Base-by-base conservation (phyloP, 495 filamentous ascomycete genomes). In the Tetracladium setigerum region DNA sequence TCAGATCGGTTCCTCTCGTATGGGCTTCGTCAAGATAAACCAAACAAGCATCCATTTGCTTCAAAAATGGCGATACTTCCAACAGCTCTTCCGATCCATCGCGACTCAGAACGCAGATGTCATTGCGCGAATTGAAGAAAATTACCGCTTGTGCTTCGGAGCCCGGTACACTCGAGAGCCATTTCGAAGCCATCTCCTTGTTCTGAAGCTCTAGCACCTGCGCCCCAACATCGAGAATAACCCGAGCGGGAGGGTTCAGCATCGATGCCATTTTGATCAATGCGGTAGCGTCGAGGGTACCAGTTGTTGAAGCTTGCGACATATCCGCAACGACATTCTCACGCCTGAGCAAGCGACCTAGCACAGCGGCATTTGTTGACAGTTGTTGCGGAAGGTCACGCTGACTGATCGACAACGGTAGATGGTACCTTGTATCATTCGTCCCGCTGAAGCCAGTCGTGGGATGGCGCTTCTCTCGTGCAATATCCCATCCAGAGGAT, bases 11-110 rank as follows among this genome's bases (percentile, higher is more conserved):
- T 0, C 87, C 87, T 53, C 87, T 63, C 0, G 87, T 89, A 52
- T 92, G 87, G 0, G 76, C 76, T 51, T 92, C 78, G 40, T 89
- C 86, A 1, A 90, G 67, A 55, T 82, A 90, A 0, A 90, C 76
- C 0, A 86, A 63, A 52, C 84, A 90, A 0, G 60, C 50, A 10
- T 76, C 78, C 22, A 87, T 66, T 10, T 82, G 73, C 8, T 72
- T 64, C 0, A 67, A 55, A 56, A 77, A 90, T 0, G 83, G 70
- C 0, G 87, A 89, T 0, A 64, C 65, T 6, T 73, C 65, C 4
- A 89, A 64, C 0, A 63, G 61, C 44, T 83, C 75, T 0, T 66
- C 55, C 0, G 46, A 62, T 0, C 74, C 74, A 24, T 65, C 55
- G 17, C 68, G 64, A 10, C 59, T 65, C 19, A 74, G 42, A 0